Percentiles rank a stretch among this genome's conserved stretches.
Evolutionary conservation across 2,329 filamentous ascomycete species (phyloP).

Genomic region (Penicillium brasilianum): DNA sequence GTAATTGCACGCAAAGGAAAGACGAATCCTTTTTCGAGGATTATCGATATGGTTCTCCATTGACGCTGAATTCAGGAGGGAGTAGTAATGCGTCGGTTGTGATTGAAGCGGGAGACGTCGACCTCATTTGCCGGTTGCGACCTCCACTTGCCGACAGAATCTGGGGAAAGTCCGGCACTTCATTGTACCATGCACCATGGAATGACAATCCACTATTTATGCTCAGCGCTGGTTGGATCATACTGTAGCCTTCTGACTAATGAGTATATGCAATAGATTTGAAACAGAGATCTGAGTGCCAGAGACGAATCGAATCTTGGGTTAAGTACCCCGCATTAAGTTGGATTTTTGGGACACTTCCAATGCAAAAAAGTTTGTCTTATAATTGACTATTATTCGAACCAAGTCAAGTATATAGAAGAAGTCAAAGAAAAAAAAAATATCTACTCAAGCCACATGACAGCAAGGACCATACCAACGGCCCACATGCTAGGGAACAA

Average conservation of each 20-base stretch:
- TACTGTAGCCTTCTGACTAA: no score
- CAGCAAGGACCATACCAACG: slow-evolving; percentile 2
- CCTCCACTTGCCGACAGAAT: slow-evolving; percentile 6
- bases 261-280: not conserved
- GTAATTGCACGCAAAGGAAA: slow-evolving; percentile 19
- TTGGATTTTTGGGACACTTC: not conserved
- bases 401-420: slow-evolving; percentile 2
- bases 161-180: not conserved
- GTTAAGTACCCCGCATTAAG: not conserved
- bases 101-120: not conserved
- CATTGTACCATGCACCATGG: no score
- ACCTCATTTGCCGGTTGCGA: not conserved
- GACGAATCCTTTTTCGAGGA: slow-evolving; percentile 7
- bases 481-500: slow-evolving; percentile 8
- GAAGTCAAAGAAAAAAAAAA: slow-evolving; percentile 1
- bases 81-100: not conserved
- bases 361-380: not conserved
- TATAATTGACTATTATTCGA: slow-evolving; percentile 1
- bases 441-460: not conserved
- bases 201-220: not conserved
- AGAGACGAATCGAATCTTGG: not conserved
- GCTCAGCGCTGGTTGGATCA: no score
- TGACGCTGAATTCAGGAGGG: not conserved
- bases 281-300: not conserved
- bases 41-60: not conserved